A percentile compares a stretch with the other conserved stretches of the same genome.
Conservation (phyloP, 106 monocot genomes). For the Cymbidium sinense region DNA sequence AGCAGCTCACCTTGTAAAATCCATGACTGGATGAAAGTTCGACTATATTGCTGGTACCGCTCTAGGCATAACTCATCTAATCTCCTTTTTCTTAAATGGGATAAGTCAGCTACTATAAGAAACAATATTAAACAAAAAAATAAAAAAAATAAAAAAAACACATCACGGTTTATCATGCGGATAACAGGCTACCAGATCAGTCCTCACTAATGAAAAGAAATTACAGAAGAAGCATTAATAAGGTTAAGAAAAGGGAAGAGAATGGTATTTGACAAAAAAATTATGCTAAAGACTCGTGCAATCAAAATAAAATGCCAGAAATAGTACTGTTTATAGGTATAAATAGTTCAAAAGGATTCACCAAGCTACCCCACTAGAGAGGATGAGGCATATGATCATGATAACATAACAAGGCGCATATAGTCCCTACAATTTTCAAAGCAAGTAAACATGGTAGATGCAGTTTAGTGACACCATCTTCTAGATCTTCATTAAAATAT, state of each 20-base stretch:
- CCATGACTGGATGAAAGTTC: slow-evolving; percentile 93
- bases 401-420: background rate
- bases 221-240: background rate
- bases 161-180: background rate
- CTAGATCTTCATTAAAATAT: background rate
- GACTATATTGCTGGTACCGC: slow-evolving; percentile 78
- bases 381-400: background rate
- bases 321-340: background rate
- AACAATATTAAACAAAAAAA: background rate
- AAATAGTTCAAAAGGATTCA: background rate
- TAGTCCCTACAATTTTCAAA: background rate
- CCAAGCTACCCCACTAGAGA: background rate
- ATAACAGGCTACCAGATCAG: background rate
- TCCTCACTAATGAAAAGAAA: background rate
- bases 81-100: slow-evolving; percentile 50
- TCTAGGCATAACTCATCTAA: slow-evolving; percentile 95
- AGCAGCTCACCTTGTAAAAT: slow-evolving; percentile 64
- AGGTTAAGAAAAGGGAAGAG: background rate
- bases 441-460: background rate
- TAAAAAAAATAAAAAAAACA: too few relatives aligned
- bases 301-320: background rate
- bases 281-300: background rate
- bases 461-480: background rate
- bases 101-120: background rate
- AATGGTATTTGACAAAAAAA: background rate